Conservation (phyloP, 257 asterid genomes). For the Mentha longifolia region DNA sequence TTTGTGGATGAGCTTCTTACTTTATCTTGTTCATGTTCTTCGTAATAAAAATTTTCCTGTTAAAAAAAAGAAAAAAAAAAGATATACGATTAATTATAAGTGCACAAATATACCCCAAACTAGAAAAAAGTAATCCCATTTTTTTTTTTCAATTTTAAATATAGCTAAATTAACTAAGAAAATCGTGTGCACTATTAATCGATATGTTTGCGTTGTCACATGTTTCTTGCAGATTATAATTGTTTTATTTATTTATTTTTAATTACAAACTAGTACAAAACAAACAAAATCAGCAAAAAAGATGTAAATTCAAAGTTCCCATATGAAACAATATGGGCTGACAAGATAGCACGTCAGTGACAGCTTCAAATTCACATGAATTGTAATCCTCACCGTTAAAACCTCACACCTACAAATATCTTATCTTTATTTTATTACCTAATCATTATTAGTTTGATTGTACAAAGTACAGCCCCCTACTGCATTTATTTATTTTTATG, state of each 20-base stretch:
- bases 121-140: too few species aligned
- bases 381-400: conserved; percentile 1
- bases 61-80: too few species aligned
- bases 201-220: not conserved
- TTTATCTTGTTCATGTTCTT: too few species aligned
- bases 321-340: conserved; percentile 31
- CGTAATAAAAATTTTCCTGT: too few species aligned
- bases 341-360: conserved; percentile 61
- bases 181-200: too few species aligned
- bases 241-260: not conserved
- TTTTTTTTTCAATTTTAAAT: too few species aligned
- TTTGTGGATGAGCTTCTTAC: too few species aligned
- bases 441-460: conserved; percentile 11
- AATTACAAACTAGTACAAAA: not conserved
- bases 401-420: not conserved
- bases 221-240: not conserved
- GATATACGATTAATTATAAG: too few species aligned
- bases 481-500: too few species aligned
- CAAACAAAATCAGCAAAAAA: not conserved
- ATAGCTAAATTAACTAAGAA: too few species aligned
- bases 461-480: not conserved
- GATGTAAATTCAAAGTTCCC: not conserved
- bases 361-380: conserved; percentile 57
- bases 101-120: too few species aligned
- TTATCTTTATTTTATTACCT: conserved; percentile 19